Evolutionary conservation across 176 grass and related monocot species (phyloP).

Genomic region (Cenchrus americanus): DNA sequence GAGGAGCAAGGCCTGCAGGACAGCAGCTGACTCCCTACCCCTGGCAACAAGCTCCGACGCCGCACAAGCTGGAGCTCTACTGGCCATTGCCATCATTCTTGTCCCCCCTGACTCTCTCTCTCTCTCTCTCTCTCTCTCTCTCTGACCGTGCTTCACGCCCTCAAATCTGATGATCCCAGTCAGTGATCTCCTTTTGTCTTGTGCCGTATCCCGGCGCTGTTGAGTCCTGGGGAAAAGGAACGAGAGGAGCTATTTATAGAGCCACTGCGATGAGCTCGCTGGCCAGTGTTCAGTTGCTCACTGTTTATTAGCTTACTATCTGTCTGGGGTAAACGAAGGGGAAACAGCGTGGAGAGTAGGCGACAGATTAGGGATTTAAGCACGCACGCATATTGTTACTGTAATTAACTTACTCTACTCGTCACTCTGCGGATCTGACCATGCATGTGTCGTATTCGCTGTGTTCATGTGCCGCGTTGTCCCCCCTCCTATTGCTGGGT

Average conservation of each 20-base stretch:
- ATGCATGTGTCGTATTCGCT: neutral
- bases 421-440: neutral
- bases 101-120: neutral
- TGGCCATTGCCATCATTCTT: neutral
- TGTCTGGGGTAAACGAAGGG: neutral
- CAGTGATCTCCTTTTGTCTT: neutral
- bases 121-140: neutral
- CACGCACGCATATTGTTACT: neutral
- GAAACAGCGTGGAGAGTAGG: neutral
- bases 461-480: neutral
- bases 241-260: neutral
- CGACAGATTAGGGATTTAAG: neutral
- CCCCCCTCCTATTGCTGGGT: neutral
- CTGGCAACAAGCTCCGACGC: conserved; percentile 15
- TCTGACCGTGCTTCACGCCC: neutral
- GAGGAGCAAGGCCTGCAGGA: neutral
- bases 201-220: neutral
- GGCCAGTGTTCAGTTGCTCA: neutral
- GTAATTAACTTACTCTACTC: no score
- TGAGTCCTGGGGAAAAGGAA: neutral
- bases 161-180: neutral
- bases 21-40: conserved; percentile 24
- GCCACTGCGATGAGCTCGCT: neutral
- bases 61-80: neutral
- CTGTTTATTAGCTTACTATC: no score